Evolutionary conservation across 2,329 filamentous ascomycete genomes (phyloP).

Genomic region (Monosporascus ibericus): DNA sequence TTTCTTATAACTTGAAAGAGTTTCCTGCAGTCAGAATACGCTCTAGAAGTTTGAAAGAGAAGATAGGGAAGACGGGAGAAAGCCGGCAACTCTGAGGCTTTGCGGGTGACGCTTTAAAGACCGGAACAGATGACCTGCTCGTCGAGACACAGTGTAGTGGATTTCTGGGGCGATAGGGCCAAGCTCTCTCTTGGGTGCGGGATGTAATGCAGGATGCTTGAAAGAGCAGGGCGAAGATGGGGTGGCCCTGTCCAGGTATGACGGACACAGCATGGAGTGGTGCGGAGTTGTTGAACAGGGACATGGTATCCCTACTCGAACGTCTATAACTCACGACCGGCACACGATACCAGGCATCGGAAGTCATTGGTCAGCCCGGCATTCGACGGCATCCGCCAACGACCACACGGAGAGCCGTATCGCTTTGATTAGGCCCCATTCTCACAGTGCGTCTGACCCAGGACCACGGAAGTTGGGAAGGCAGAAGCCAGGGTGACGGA

Average conservation of each 20-base stretch:
- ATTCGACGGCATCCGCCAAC: constrained; percentile 4
- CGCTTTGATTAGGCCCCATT: constrained; percentile 11
- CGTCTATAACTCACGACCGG: neutral
- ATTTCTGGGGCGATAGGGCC: constrained; percentile 11
- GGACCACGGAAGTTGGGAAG: constrained; percentile 16
- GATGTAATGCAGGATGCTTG: constrained; percentile 17
- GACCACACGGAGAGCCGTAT: constrained; percentile 14
- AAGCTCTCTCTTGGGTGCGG: constrained; percentile 14
- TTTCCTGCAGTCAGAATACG: constrained; percentile 8
- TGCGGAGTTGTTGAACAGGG: neutral
- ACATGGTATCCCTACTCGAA: neutral
- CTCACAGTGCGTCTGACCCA: constrained; percentile 26
- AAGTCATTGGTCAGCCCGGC: neutral
- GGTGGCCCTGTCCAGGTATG: constrained; percentile 15
- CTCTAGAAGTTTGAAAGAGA: constrained; percentile 11
- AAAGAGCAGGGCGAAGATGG: constrained; percentile 15
- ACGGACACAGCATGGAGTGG: neutral
- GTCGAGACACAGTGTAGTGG: constrained; percentile 8
- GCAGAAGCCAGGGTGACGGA: constrained; percentile 9
- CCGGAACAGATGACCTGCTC: neutral
- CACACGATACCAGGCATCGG: neutral
- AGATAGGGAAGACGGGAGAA: constrained; percentile 1
- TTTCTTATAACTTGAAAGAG: constrained; percentile 11
- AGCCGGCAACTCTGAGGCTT: constrained; percentile 11
- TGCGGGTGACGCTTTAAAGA: constrained; percentile 9